A percentile compares a stretch with the other conserved stretches of the same genome.
Conservation (phyloP, 345 rosid genomes). For the Triadica sebifera region DNA sequence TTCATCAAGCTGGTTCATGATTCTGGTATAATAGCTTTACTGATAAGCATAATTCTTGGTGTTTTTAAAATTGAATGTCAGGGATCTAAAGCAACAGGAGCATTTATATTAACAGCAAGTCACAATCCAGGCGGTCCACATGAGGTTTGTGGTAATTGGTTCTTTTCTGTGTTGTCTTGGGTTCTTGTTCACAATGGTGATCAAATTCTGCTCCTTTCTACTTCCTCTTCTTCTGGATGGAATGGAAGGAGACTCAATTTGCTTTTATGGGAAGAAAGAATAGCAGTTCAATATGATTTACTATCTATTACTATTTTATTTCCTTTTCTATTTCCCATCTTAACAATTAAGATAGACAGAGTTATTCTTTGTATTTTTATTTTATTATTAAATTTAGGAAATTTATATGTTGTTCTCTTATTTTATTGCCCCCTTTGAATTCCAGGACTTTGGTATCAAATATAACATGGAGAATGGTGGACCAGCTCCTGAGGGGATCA, state of each 20-base stretch:
- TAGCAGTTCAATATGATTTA: neutral
- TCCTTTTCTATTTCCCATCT: neutral
- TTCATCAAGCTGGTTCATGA: constrained; percentile 6
- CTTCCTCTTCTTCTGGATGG: neutral
- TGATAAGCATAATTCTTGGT: neutral
- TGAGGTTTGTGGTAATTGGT: constrained; percentile 51
- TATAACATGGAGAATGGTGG: constrained; percentile 99
- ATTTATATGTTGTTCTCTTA: neutral
- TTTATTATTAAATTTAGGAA: neutral
- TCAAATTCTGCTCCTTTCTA: neutral
- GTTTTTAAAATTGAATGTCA: constrained; percentile 37
- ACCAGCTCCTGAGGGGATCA: constrained; percentile 97
- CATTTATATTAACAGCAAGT: constrained; percentile 97
- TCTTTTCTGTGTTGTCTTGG: neutral
- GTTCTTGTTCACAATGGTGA: neutral
- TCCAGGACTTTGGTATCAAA: constrained; percentile 97
- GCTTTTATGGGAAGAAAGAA: neutral
- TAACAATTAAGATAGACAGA: neutral
- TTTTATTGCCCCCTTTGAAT: neutral
- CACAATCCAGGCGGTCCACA: constrained; percentile 99
- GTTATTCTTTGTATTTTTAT: neutral
- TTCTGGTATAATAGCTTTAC: neutral
- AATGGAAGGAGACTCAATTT: neutral
- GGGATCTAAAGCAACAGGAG: constrained; percentile 95
- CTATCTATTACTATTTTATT: neutral